phyloP scores from a whole-genome alignment of 2,329 filamentous ascomycete genomes.

The Tolypocladium tropicale region DNA sequence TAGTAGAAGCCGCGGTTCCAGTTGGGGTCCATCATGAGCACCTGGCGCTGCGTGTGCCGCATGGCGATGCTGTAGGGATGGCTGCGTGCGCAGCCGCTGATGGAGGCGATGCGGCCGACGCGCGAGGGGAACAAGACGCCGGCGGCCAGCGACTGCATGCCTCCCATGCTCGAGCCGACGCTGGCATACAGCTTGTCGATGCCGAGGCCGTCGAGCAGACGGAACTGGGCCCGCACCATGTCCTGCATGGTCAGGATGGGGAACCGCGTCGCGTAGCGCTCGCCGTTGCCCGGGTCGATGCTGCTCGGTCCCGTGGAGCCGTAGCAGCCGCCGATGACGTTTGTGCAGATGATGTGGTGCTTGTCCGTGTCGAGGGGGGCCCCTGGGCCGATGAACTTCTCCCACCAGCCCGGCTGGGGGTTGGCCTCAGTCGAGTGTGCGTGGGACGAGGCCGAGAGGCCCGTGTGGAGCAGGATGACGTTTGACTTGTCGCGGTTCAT shows the following conservation, averaged over 20 bases:
- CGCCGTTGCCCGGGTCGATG: constrained; percentile 77
- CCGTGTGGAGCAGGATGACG: constrained; percentile 85
- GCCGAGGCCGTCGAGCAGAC: constrained; percentile 68
- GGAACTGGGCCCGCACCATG: constrained; percentile 95
- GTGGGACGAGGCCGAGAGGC: constrained; percentile 93
- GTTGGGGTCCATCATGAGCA: constrained; percentile 97
- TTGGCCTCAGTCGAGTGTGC: constrained; percentile 86
- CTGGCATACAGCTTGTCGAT: constrained; percentile 78
- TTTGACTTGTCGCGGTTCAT: constrained; percentile 76
- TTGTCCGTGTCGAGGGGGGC: constrained; percentile 79
- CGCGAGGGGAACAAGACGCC: constrained; percentile 75
- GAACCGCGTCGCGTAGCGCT: constrained; percentile 87
- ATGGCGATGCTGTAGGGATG: constrained; percentile 98
- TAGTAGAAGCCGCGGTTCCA: constrained; percentile 97
- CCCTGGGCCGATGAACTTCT: constrained; percentile 90
- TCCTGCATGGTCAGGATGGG: constrained; percentile 93
- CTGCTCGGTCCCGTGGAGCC: constrained; percentile 87
- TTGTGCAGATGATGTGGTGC: constrained; percentile 92
- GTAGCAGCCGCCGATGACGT: constrained; percentile 92
- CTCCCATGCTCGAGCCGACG: constrained; percentile 94
- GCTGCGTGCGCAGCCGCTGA: constrained; percentile 86
- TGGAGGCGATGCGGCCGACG: constrained; percentile 73
- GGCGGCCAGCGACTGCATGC: constrained; percentile 90
- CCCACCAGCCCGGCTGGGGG: constrained; percentile 92
- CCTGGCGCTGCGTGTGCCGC: constrained; percentile 94